phyloP scores from a whole-genome alignment of 2,329 filamentous ascomycete genomes.

The Phaeosphaeria sp. region DNA sequence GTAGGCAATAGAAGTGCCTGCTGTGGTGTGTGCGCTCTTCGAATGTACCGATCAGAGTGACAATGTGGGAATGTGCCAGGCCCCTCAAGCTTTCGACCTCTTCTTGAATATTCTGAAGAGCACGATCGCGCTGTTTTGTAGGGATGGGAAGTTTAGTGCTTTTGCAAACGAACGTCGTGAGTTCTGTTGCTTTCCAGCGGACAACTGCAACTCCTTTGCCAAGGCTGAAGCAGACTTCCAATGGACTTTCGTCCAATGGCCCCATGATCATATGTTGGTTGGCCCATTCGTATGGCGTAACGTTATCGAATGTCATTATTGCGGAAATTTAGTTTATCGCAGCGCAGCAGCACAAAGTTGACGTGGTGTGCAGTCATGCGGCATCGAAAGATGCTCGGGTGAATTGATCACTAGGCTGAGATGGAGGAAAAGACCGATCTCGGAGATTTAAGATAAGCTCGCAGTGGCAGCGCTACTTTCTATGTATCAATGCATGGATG shows the following conservation, averaged over 20 bases:
- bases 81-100: constrained; percentile 14
- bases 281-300: neutral
- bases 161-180: constrained; percentile 19
- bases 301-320: no score
- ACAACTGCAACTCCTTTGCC: constrained; percentile 24
- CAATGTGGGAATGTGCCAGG: constrained; percentile 15
- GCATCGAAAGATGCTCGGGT: no score
- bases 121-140: neutral
- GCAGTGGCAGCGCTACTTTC: no score
- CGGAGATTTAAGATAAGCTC: no score
- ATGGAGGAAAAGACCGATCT: no score
- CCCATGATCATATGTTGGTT: neutral
- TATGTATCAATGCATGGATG: no score
- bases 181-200: neutral
- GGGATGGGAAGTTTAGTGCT: constrained; percentile 11
- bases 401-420: no score
- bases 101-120: constrained; percentile 6
- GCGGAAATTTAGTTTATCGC: no score
- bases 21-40: constrained; percentile 4
- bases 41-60: constrained; percentile 19
- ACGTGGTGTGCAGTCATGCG: no score
- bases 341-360: no score
- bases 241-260: neutral
- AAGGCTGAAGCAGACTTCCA: constrained; percentile 1
- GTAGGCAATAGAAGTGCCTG: constrained; percentile 15